Evolutionary conservation across 2,329 filamentous ascomycete species (phyloP).

Genomic region (Bipolaris victoriae): DNA sequence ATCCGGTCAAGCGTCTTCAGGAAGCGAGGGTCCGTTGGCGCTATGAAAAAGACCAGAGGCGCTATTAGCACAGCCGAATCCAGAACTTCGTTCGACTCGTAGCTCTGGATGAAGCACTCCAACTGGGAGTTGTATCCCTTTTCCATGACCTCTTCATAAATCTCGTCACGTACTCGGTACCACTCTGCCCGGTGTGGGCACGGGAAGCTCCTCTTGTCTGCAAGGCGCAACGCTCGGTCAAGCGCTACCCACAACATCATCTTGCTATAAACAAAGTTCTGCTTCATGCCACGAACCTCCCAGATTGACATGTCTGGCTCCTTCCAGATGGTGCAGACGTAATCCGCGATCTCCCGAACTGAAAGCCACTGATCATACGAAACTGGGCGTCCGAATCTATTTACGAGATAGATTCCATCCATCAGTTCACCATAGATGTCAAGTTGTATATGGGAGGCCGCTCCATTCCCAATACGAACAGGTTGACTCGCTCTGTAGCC

Average conservation of each 20-base stretch:
- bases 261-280: constrained; percentile 82
- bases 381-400: constrained; percentile 76
- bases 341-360: constrained; percentile 72
- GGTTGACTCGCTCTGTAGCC: constrained; percentile 74
- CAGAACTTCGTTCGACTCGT: constrained; percentile 71
- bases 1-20: constrained; percentile 74
- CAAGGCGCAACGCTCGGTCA: constrained; percentile 73
- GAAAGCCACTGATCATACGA: constrained; percentile 78
- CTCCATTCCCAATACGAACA: constrained; percentile 78
- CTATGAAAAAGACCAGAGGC: constrained; percentile 79
- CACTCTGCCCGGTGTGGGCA: constrained; percentile 73
- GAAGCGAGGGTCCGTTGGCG: constrained; percentile 78
- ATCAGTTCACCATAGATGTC: constrained; percentile 82
- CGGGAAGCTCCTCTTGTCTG: constrained; percentile 76
- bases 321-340: constrained; percentile 70
- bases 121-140: constrained; percentile 75
- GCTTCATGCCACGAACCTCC: constrained; percentile 77
- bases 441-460: constrained; percentile 76
- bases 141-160: constrained; percentile 81
- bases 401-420: constrained; percentile 78
- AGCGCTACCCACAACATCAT: constrained; percentile 84
- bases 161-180: constrained; percentile 68
- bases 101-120: constrained; percentile 75
- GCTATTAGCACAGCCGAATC: constrained; percentile 79
- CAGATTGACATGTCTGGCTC: constrained; percentile 80